These are phyloP conservation scores for Paecilomyces dactylethromorphus DNA, from an alignment of 2,329 filamentous ascomycete species.

Conservation along the genomic window DNA sequence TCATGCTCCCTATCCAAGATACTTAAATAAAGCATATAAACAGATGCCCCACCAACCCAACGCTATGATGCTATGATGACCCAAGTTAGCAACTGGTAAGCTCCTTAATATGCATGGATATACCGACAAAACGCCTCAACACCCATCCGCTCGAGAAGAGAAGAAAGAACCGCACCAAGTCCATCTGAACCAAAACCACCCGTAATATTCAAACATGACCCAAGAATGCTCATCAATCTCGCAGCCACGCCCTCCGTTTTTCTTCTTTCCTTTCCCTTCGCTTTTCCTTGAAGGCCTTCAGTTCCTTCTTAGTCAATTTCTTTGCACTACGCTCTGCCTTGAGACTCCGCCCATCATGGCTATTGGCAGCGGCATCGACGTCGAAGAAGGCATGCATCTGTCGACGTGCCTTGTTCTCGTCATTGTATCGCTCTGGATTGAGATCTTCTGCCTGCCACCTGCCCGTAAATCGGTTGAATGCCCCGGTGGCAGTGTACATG, in stretches of 20 bases:
- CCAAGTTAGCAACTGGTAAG: neutral
- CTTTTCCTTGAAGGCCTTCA: constrained; percentile 90
- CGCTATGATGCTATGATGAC: neutral
- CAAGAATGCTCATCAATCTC: constrained; percentile 53
- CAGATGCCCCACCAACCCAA: neutral
- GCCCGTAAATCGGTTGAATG: constrained; percentile 90
- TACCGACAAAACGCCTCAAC: neutral
- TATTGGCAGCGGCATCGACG: constrained; percentile 86
- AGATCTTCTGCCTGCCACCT: constrained; percentile 65
- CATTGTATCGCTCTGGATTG: constrained; percentile 69
- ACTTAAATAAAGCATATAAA: neutral
- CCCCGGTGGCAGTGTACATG: constrained; percentile 60
- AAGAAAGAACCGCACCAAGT: neutral
- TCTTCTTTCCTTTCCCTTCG: constrained; percentile 84
- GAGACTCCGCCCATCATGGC: constrained; percentile 81
- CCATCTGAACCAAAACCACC: neutral
- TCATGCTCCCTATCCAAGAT: neutral
- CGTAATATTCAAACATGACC: neutral
- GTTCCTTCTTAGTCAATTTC: constrained; percentile 75
- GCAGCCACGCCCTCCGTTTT: constrained; percentile 84
- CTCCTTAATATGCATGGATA: neutral
- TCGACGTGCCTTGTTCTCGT: constrained; percentile 77
- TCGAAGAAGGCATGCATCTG: constrained; percentile 97
- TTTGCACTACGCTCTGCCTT: constrained; percentile 85
- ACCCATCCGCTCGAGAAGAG: neutral